Evolutionary conservation across 129 eudicot species (phyloP).

Genomic region (Rutidosis leptorrhynchoides): DNA sequence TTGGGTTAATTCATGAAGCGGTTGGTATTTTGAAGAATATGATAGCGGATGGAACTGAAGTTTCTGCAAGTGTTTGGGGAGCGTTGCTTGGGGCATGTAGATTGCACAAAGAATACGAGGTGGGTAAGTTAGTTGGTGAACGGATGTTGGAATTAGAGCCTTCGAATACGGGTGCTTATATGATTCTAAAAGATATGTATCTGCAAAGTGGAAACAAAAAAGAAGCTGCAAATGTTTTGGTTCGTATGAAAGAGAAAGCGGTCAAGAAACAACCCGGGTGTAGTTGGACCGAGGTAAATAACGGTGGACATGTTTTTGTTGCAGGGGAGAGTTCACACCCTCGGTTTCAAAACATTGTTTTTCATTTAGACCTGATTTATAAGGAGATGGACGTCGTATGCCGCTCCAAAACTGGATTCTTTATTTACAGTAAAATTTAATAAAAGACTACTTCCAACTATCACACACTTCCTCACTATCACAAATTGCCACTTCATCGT

Average conservation of each 20-base stretch:
- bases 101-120: neutral
- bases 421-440: no score
- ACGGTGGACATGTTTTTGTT: constrained; percentile 4
- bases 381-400: neutral
- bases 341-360: neutral
- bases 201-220: constrained; percentile 9
- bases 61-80: constrained; percentile 6
- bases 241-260: constrained; percentile 6
- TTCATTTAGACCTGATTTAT: neutral
- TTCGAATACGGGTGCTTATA: neutral
- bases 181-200: constrained; percentile 7
- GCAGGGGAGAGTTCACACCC: constrained; percentile 11
- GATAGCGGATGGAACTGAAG: constrained; percentile 2
- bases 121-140: constrained; percentile 5
- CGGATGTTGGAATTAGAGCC: constrained; percentile 1
- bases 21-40: neutral
- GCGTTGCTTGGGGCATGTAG: constrained; percentile 1
- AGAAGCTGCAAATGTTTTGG: constrained; percentile 7
- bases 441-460: no score
- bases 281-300: constrained; percentile 4
- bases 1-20: neutral
- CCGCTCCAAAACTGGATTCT: neutral
- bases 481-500: no score
- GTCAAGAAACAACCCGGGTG: constrained; percentile 12
- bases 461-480: no score